Conservation (phyloP, 768 basidiomycete species). For the Hydnomerulius pinastri region DNA sequence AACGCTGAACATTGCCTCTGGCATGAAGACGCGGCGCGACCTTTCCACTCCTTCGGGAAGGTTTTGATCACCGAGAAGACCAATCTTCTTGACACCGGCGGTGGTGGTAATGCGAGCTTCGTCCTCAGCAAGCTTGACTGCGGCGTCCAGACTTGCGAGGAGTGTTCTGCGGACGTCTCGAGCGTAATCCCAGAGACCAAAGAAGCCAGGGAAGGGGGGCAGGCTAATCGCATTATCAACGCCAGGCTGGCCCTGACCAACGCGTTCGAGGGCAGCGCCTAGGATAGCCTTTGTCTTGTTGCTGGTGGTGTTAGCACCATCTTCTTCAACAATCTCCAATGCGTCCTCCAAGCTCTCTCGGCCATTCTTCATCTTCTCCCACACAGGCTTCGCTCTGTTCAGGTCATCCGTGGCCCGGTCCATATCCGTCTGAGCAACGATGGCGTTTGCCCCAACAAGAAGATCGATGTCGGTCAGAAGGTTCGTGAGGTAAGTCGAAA, state of each 20-base stretch:
- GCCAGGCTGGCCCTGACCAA: slow-evolving; percentile 75
- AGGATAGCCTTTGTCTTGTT: slow-evolving; percentile 61
- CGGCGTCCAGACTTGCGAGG: slow-evolving; percentile 79
- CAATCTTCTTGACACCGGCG: slow-evolving; percentile 65
- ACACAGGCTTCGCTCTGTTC: slow-evolving; percentile 67
- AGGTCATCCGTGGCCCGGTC: slow-evolving; percentile 72
- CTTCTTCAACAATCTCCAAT: slow-evolving; percentile 80
- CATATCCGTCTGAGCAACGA: slow-evolving; percentile 81
- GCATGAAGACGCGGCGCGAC: slow-evolving; percentile 83
- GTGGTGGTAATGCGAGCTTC: slow-evolving; percentile 74
- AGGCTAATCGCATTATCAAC: slow-evolving; percentile 53
- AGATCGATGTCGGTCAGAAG: slow-evolving; percentile 90
- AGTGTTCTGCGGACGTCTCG: slow-evolving; percentile 74
- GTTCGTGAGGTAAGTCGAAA: slow-evolving; percentile 86
- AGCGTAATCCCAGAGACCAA: slow-evolving; percentile 85
- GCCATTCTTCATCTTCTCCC: slow-evolving; percentile 83
- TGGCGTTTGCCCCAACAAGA: slow-evolving; percentile 81
- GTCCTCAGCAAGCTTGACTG: slow-evolving; percentile 78
- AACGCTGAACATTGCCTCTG: slow-evolving; percentile 94
- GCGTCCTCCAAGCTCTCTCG: slow-evolving; percentile 76
- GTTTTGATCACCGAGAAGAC: slow-evolving; percentile 69
- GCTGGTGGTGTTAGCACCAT: slow-evolving; percentile 54
- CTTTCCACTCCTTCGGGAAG: slow-evolving; percentile 83
- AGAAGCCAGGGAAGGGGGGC: slow-evolving; percentile 82
- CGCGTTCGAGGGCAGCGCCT: slow-evolving; percentile 67